phyloP scores from a whole-genome alignment of 2,329 filamentous ascomycete species.

The Chrysoporthe deuterocubensis region DNA sequence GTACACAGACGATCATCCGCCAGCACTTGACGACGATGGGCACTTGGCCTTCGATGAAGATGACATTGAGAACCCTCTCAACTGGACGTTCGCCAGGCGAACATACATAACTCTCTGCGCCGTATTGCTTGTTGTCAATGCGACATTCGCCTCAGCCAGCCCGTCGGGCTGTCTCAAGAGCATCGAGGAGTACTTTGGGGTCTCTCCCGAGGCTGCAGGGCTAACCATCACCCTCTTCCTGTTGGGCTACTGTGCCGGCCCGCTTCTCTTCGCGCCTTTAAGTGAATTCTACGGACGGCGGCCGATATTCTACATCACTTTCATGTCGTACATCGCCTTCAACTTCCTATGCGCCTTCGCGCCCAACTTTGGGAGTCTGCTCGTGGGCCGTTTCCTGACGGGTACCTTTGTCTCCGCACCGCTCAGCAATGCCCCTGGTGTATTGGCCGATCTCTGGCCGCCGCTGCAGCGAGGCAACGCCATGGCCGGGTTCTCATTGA shows the following conservation, averaged over 20 bases:
- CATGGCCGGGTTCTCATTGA: constrained; percentile 57
- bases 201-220: constrained; percentile 51
- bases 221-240: constrained; percentile 60
- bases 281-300: constrained; percentile 61
- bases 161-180: constrained; percentile 43
- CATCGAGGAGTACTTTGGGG: constrained; percentile 49
- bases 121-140: constrained; percentile 57
- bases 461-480: constrained; percentile 56
- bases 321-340: constrained; percentile 53
- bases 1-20: constrained; percentile 36
- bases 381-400: constrained; percentile 59
- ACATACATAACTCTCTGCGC: constrained; percentile 46
- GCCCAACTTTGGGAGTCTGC: constrained; percentile 55
- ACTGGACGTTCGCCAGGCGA: constrained; percentile 49
- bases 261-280: constrained; percentile 60
- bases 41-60: constrained; percentile 53
- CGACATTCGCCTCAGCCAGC: constrained; percentile 55
- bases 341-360: constrained; percentile 59
- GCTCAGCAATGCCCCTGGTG: constrained; percentile 53
- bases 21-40: constrained; percentile 53
- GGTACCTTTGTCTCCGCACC: constrained; percentile 59
- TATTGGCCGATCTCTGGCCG: constrained; percentile 59
- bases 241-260: constrained; percentile 61
- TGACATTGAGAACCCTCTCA: constrained; percentile 55
- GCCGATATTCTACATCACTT: constrained; percentile 56